Base-by-base conservation (phyloP, 805 yeast genomes). In the Torulaspora maleeae region DNA sequence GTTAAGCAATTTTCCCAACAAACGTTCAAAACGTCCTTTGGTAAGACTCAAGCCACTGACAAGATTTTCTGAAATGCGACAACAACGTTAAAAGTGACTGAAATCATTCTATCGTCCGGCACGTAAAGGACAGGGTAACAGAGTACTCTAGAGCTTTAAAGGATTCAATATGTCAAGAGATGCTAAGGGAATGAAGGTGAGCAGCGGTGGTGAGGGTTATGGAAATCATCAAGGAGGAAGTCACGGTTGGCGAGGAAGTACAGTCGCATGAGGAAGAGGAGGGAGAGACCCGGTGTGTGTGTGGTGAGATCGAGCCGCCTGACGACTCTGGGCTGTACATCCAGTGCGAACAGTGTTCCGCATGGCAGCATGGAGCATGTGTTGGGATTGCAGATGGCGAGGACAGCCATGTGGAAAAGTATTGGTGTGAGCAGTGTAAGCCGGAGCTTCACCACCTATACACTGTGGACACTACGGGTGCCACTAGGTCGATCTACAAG, bases 301-400 rank as follows among this genome's bases (percentile, higher is more conserved):
- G 77, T 56, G 73, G 70, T 1, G 66, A 71, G 40, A 30, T 58
- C 10, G 76, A 73, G 29, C 75, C 76, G 1, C 72, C 74, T 4
- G 75, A 72, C 46, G 72, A 63, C 22, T 67, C 68, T 66, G 93
- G 91, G 2, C 72, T 84, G 41, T 85, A 78, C 60, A 85, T 85
- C 53, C 93, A 85, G 59, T 85, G 95, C 73, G 99, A 93, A 59
- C 75, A 77, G 51, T 91, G 99, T 69, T 80, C 86, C 15, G 96
- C 84, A 6, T 91, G 99, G 99, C 99, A 91, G 66, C 99, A 91
- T 64, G 98, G 97, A 1, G 87, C 74, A 67, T 91, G 99, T 71
- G 96, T 91, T 29, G 95, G 96, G 1, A 79, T 91, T 47, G 73
- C 73, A 44, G 80, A 78, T 41, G 66, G 60, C 5, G 87, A 82